Conservation (phyloP, 2,329 filamentous ascomycete genomes). For the Colletotrichum sp. region DNA sequence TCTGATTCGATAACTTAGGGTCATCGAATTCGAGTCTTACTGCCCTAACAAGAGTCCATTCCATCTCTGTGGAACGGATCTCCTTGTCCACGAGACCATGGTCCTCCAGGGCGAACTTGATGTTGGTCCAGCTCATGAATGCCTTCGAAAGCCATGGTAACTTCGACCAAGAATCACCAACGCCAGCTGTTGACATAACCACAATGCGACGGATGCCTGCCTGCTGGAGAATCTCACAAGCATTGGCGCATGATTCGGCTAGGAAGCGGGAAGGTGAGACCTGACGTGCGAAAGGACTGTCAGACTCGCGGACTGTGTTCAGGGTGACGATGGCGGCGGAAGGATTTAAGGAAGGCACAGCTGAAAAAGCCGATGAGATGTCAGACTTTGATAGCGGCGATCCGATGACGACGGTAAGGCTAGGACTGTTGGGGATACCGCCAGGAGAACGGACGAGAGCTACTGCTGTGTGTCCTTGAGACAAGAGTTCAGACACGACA, state of each 20-base stretch:
- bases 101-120: constrained; percentile 44
- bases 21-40: constrained; percentile 34
- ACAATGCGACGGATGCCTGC: constrained; percentile 36
- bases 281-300: constrained; percentile 43
- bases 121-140: constrained; percentile 43
- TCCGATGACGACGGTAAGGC: neutral
- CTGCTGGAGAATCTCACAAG: constrained; percentile 35
- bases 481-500: constrained; percentile 42
- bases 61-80: constrained; percentile 35
- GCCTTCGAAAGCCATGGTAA: constrained; percentile 38
- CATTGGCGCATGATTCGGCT: constrained; percentile 40
- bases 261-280: constrained; percentile 43
- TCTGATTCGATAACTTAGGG: constrained; percentile 20
- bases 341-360: constrained; percentile 25
- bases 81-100: constrained; percentile 40
- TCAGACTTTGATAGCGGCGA: neutral
- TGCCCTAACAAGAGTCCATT: constrained; percentile 41
- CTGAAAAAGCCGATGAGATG: neutral
- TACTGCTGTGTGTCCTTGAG: constrained; percentile 40
- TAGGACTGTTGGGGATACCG: neutral
- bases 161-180: constrained; percentile 40
- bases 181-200: constrained; percentile 44
- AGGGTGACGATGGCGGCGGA: constrained; percentile 42
- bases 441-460: constrained; percentile 40
- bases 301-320: constrained; percentile 43